Base-by-base conservation (phyloP, 768 basidiomycete genomes). In the Trametes villosa region DNA sequence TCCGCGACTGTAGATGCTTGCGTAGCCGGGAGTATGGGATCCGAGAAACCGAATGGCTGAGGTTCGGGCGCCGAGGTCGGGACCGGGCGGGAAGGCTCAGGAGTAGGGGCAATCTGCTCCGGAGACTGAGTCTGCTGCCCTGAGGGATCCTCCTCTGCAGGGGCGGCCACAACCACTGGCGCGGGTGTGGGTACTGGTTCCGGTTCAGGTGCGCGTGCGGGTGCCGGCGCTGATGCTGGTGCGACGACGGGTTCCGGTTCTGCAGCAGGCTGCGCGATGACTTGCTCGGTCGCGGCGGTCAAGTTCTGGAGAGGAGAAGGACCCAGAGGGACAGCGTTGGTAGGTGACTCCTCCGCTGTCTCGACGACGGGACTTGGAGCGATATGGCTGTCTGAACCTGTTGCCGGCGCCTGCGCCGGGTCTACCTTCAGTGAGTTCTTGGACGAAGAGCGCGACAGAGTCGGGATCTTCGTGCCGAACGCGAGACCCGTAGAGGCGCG, bases 301-400 rank as follows among this genome's bases (percentile, higher is more conserved):
- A n/a, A 22, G 6, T 3, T 52, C 51, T 8, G 46, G 50, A 74
- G 68, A 6, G 66, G 72, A 1, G 70, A 74, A 5, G 69, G 71
- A 18, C 65, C 68, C 13, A 61, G 33, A 40, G 59, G 30, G 31
- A 59, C 38, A 27, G 65, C 42, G 13, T 55, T 60, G 31, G 65
- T 52, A 40, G 59, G 29, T 34, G 65, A 50, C 13, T 58, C 60
- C 13, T 65, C 66, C 12, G 75, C 61, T 3, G 76, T 80, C 69
- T 91, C 89, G 1, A 83, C 78, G 59, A 91, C 89, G 3, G 89
- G 87, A 61, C 85, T 87, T 12, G 87, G 86, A 13, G 76, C 69
- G 30, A 65, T 67, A 27, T 67, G 46, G 13, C 67, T 27, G 7
- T 63, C 59, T 15, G 64, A 59, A 30, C n/a, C n/a, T n/a, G 69